A percentile compares a stretch with the other conserved stretches of the same genome.
Evolutionary conservation across 192 early-diverging fungal genomes (phyloP).

Genomic region (Dissophora ornata): DNA sequence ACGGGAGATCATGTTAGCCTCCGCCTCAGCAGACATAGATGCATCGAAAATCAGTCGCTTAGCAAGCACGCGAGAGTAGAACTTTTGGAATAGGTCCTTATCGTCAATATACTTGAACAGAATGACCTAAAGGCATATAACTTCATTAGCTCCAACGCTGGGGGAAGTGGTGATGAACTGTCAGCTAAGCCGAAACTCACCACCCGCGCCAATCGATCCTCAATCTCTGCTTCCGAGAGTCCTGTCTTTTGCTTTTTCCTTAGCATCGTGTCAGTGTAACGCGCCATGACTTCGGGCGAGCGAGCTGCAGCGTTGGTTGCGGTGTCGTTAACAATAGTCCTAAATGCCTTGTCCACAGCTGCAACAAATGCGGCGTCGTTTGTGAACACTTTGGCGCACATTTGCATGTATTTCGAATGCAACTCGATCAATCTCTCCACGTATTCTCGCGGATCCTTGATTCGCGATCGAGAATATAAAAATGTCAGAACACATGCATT

Average conservation of each 20-base stretch:
- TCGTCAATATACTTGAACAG: constrained; percentile 91
- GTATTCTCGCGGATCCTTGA: constrained; percentile 78
- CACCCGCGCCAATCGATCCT: constrained; percentile 70
- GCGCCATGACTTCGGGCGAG: constrained; percentile 83
- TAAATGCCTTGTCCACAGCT: constrained; percentile 86
- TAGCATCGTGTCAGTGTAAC: constrained; percentile 80
- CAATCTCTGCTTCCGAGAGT: constrained; percentile 71
- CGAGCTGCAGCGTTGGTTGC: constrained; percentile 61
- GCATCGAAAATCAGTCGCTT: constrained; percentile 82
- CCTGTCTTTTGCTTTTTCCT: constrained; percentile 69
- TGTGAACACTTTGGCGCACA: constrained; percentile 70
- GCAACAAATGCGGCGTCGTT: constrained; percentile 77
- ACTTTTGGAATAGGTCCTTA: constrained; percentile 94
- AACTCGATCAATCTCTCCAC: constrained; percentile 73
- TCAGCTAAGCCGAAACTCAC: no score
- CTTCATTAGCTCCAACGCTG: no score
- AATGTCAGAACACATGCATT: no score
- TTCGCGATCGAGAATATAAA: not conserved
- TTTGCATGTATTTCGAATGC: constrained; percentile 71
- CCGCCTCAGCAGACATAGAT: constrained; percentile 82
- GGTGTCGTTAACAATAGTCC: constrained; percentile 74
- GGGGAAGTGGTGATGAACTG: no score
- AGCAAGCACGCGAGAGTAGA: constrained; percentile 84
- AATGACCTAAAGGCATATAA: constrained; percentile 62
- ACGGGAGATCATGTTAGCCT: constrained; percentile 81